These are phyloP conservation scores for Lichtheimia hyalospora DNA, from an alignment of 371 early-diverging fungal species.

Conservation along the genomic window DNA sequence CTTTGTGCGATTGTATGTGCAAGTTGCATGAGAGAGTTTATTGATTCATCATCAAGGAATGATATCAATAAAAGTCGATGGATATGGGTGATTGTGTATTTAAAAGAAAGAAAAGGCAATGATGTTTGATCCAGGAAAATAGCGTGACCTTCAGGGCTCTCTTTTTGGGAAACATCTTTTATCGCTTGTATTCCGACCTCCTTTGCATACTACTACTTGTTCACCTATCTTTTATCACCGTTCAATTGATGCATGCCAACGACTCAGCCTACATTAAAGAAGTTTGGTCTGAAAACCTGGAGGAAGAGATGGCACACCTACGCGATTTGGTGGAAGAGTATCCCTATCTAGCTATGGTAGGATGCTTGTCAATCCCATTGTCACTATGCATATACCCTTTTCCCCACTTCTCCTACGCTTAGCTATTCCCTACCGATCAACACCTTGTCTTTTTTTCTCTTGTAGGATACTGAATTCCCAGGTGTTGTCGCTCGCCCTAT, in stretches of 20 bases:
- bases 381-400: background rate
- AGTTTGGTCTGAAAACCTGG: slow-evolving; percentile 98
- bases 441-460: background rate
- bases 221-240: background rate
- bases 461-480: slow-evolving; percentile 99
- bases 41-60: no score
- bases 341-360: slow-evolving; percentile 96
- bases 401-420: background rate
- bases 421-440: no score
- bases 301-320: slow-evolving; percentile 91
- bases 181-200: no score
- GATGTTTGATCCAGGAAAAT: no score
- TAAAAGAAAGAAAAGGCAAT: no score
- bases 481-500: slow-evolving; percentile 99
- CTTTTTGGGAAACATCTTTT: no score
- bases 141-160: no score
- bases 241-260: slow-evolving; percentile 36
- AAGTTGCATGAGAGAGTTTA: no score
- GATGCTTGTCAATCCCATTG: slow-evolving; percentile 1
- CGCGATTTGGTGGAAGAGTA: slow-evolving; percentile 91
- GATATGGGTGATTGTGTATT: no score
- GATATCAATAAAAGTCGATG: no score
- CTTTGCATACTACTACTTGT: no score
- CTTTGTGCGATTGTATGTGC: no score
- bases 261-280: slow-evolving; percentile 74